Percentiles rank a stretch among this genome's conserved stretches.
Evolutionary conservation across 31 red algal species (phyloP).

Genomic region (Endocladia muricata): DNA sequence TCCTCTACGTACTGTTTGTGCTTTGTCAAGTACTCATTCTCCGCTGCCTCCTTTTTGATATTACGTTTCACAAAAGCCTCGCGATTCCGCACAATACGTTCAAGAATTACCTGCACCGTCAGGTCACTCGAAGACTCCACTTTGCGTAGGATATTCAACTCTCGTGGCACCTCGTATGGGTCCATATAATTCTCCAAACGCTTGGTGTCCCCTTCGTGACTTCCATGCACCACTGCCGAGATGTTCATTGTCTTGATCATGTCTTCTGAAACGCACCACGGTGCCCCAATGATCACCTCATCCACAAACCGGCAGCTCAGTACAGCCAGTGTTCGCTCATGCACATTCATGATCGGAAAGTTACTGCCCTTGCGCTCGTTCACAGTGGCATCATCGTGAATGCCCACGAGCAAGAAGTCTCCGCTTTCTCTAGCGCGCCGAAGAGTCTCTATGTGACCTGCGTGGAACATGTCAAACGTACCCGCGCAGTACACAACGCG

Average conservation of each 20-base stretch:
- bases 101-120: constrained; percentile 75
- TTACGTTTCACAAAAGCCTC: constrained; percentile 79
- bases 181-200: constrained; percentile 30
- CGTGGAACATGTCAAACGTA: constrained; percentile 95
- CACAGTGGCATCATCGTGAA: constrained; percentile 90
- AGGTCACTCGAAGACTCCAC: constrained; percentile 61
- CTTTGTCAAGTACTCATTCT: constrained; percentile 74
- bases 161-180: constrained; percentile 82
- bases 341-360: constrained; percentile 98
- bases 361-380: constrained; percentile 85
- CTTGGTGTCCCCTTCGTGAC: constrained; percentile 54
- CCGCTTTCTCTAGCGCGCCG: constrained; percentile 60
- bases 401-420: constrained; percentile 94
- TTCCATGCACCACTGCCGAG: constrained; percentile 79
- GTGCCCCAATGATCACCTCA: constrained; percentile 98
- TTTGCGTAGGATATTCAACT: constrained; percentile 70
- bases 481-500: constrained; percentile 93
- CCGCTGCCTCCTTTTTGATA: constrained; percentile 73
- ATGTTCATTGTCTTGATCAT: constrained; percentile 99
- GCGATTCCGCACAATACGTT: constrained; percentile 81
- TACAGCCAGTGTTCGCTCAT: constrained; percentile 88
- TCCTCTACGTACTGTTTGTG: constrained; percentile 88
- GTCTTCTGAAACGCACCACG: constrained; percentile 86
- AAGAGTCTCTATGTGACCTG: constrained; percentile 86
- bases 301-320: constrained; percentile 80